Evolutionary conservation across 495 filamentous ascomycete species (phyloP).

Genomic region (Amniculicola lignicola): DNA sequence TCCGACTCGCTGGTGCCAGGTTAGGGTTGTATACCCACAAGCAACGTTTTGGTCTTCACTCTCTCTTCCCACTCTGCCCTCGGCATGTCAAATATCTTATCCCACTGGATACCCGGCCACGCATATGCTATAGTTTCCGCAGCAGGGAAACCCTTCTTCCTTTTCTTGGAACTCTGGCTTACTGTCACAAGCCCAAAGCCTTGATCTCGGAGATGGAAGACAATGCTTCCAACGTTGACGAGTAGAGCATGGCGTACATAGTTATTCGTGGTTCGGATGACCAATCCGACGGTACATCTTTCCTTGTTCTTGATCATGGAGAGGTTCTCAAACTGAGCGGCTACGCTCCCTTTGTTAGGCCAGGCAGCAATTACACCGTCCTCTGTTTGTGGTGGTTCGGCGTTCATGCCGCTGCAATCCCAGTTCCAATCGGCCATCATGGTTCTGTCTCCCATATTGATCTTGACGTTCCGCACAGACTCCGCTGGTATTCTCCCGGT

Average conservation of each 20-base stretch:
- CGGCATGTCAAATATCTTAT: not conserved
- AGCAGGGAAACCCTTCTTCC: not conserved
- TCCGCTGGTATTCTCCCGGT: not conserved
- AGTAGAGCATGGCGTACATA: not conserved
- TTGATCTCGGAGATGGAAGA: not conserved
- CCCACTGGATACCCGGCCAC: not conserved
- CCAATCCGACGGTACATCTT: not conserved
- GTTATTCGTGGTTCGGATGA: not conserved
- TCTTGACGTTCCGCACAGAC: not conserved
- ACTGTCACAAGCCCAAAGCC: not conserved
- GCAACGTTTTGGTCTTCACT: not conserved
- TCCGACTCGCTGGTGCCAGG: no score
- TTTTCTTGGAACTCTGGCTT: not conserved
- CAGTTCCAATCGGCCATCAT: not conserved
- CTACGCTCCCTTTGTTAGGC: not conserved
- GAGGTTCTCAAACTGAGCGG: not conserved
- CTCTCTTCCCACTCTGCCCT: constrained; percentile 1
- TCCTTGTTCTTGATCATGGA: not conserved
- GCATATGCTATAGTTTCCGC: not conserved
- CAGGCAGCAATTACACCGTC: not conserved
- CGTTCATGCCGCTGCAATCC: not conserved
- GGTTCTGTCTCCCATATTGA: not conserved
- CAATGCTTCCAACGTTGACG: not conserved
- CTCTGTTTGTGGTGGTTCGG: not conserved
- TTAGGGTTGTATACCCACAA: no score